Percentiles rank a stretch among this genome's conserved stretches.
phyloP scores from a whole-genome alignment of 2,329 filamentous ascomycete species.

The Epichloe elymi region DNA sequence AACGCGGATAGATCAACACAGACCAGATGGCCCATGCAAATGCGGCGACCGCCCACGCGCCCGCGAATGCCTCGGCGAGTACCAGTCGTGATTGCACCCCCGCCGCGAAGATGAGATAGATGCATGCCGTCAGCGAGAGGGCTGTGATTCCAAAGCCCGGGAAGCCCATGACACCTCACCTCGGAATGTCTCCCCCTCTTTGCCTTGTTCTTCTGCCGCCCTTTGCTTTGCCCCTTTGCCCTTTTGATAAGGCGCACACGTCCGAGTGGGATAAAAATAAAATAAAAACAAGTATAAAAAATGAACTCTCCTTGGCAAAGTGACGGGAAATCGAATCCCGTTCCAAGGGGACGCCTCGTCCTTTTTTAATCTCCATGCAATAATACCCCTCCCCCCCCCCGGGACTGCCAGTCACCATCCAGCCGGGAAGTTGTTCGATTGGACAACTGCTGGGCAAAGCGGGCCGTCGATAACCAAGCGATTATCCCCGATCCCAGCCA shows the following conservation, averaged over 20 bases:
- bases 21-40: slow-evolving; percentile 26
- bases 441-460: too few species aligned
- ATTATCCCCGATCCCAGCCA: too few species aligned
- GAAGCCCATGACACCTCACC: background rate
- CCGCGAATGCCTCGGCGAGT: slow-evolving; percentile 21
- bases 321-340: background rate
- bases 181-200: background rate
- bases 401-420: too few species aligned
- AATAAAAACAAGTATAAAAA: background rate
- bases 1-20: slow-evolving; percentile 33
- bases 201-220: background rate
- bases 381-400: too few species aligned
- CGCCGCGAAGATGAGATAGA: slow-evolving; percentile 9
- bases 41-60: slow-evolving; percentile 23
- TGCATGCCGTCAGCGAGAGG: slow-evolving; percentile 13
- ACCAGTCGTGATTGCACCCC: slow-evolving; percentile 16
- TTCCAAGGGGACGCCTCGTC: background rate
- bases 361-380: background rate
- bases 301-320: too few species aligned
- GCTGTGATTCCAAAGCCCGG: slow-evolving; percentile 9
- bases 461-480: too few species aligned
- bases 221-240: background rate
- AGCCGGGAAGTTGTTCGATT: too few species aligned
- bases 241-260: background rate
- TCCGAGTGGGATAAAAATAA: background rate